These are phyloP conservation scores for Coprinellus micaceus DNA, from an alignment of 768 basidiomycete genomes.

Conservation along the genomic window DNA sequence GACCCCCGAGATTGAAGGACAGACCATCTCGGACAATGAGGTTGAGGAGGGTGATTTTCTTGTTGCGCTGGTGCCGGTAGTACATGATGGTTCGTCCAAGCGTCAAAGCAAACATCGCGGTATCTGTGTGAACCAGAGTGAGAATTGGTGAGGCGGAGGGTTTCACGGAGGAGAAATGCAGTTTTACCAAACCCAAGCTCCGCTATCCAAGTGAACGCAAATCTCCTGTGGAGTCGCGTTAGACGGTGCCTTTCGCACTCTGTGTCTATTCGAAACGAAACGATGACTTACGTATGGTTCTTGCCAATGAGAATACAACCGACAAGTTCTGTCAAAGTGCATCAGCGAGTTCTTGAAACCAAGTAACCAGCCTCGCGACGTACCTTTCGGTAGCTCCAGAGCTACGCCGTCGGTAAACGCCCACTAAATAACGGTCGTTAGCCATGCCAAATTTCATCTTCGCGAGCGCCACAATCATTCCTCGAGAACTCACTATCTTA, in stretches of 20 bases:
- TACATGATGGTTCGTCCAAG: constrained; percentile 23
- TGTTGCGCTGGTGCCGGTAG: constrained; percentile 13
- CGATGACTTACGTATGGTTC: constrained; percentile 20
- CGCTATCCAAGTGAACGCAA: constrained; percentile 34
- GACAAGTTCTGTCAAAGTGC: constrained; percentile 22
- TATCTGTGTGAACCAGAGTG: constrained; percentile 18
- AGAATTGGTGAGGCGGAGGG: too few species aligned
- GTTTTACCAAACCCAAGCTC: constrained; percentile 31
- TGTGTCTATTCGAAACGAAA: not conserved
- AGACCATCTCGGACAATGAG: constrained; percentile 33
- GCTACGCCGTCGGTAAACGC: constrained; percentile 34
- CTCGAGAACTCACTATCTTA: constrained; percentile 28
- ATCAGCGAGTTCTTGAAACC: not conserved
- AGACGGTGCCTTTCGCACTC: not conserved
- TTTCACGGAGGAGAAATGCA: not conserved
- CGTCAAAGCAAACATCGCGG: constrained; percentile 29
- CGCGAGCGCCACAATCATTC: not conserved
- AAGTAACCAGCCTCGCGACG: too few species aligned
- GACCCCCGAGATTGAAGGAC: not conserved
- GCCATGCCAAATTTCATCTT: not conserved
- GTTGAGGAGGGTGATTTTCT: constrained; percentile 20
- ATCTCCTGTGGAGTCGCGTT: constrained; percentile 21
- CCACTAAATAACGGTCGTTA: constrained; percentile 22
- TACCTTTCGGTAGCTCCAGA: constrained; percentile 29
- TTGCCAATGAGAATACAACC: constrained; percentile 35